phyloP scores from a whole-genome alignment of 441 rosid genomes.

The Jatropha podagrica region DNA sequence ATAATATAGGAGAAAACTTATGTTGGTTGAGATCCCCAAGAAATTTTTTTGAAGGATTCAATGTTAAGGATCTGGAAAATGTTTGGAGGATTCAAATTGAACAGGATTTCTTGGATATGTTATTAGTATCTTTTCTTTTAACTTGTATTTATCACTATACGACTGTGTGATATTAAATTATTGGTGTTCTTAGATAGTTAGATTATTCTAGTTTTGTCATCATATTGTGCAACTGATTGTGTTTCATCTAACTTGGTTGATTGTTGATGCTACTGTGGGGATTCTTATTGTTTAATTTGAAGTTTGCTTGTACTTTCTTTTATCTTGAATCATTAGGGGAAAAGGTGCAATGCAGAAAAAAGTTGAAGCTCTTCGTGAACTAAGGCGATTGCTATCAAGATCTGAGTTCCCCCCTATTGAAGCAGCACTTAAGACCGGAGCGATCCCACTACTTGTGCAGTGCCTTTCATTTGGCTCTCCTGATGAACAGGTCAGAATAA shows the following conservation, averaged over 20 bases:
- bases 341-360: constrained; percentile 86
- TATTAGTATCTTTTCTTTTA: no score
- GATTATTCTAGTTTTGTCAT: no score
- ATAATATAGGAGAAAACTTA: no score
- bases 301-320: constrained; percentile 21
- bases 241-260: not conserved
- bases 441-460: constrained; percentile 75
- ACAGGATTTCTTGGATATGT: no score
- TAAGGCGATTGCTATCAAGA: constrained; percentile 79
- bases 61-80: no score
- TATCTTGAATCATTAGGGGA: constrained; percentile 47
- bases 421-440: constrained; percentile 78
- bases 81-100: no score
- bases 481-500: constrained; percentile 72
- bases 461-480: constrained; percentile 91
- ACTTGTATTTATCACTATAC: no score
- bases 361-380: constrained; percentile 75
- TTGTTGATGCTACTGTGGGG: constrained; percentile 9
- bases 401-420: constrained; percentile 85
- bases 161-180: no score
- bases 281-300: not conserved
- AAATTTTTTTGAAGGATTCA: no score
- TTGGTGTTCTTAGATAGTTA: no score
- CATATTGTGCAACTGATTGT: no score
- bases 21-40: no score